Conservation (phyloP, 306 rosid species). For the Quercus glauca region DNA sequence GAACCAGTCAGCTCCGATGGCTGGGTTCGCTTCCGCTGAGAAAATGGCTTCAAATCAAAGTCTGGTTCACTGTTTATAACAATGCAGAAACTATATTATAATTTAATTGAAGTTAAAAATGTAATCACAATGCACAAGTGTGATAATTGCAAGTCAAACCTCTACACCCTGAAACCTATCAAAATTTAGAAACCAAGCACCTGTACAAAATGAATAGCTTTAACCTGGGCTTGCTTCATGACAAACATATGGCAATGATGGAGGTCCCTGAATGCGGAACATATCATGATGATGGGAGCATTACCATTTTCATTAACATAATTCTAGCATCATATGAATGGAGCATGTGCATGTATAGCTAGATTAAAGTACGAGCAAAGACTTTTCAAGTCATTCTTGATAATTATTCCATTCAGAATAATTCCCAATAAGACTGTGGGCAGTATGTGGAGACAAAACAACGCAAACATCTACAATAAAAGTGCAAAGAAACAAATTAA, state of each 20-base stretch:
- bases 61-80: slow-evolving; percentile 48
- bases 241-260: too few relatives aligned
- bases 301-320: not conserved
- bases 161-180: too few relatives aligned
- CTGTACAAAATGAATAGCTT: not conserved
- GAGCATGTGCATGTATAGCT: too few relatives aligned
- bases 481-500: too few relatives aligned
- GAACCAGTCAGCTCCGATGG: slow-evolving; percentile 76
- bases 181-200: not conserved
- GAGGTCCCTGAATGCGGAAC: too few relatives aligned
- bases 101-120: too few relatives aligned
- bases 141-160: not conserved
- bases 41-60: slow-evolving; percentile 61
- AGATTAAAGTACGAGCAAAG: not conserved
- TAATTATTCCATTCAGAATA: not conserved
- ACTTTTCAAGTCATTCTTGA: not conserved
- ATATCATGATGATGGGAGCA: too few relatives aligned
- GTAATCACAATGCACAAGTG: too few relatives aligned
- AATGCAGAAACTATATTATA: not conserved
- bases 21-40: slow-evolving; percentile 65
- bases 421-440: not conserved
- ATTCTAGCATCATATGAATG: not conserved
- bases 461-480: too few relatives aligned
- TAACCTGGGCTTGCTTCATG: not conserved
- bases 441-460: not conserved